Percentiles rank a stretch among this genome's conserved stretches.
Conservation (phyloP, 169 alveolate genomes). For the Eimeria acervulina region DNA sequence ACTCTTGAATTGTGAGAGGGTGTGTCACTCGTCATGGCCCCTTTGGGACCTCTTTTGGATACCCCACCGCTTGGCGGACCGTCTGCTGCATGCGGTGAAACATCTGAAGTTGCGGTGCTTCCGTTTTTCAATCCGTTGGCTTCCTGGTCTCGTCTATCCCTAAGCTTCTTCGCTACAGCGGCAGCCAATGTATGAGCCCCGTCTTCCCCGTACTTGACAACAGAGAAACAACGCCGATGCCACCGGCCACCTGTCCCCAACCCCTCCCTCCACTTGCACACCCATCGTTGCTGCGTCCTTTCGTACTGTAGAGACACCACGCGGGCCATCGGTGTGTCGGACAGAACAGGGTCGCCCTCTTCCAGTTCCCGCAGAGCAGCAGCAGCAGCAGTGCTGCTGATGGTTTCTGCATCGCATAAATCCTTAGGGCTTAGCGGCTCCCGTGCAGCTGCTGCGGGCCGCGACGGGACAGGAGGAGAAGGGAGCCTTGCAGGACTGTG, state of each 20-base stretch:
- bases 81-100: background rate
- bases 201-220: conserved; percentile 80
- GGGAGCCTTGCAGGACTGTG: conserved; percentile 9
- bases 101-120: background rate
- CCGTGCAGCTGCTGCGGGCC: conserved; percentile 5
- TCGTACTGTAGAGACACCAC: conserved; percentile 82
- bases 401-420: background rate
- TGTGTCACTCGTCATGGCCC: background rate
- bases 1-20: background rate
- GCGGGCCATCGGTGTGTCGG: conserved; percentile 74
- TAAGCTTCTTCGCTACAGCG: conserved; percentile 81
- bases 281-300: conserved; percentile 83
- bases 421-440: background rate
- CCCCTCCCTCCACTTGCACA: conserved; percentile 82
- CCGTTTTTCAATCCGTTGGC: conserved; percentile 25
- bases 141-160: conserved; percentile 76
- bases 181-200: conserved; percentile 83
- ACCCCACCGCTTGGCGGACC: background rate
- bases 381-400: conserved; percentile 73
- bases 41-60: conserved; percentile 26
- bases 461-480: conserved; percentile 9
- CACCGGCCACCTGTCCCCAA: conserved; percentile 62
- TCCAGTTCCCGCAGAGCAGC: conserved; percentile 66
- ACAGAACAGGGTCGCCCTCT: conserved; percentile 50
- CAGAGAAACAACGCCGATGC: conserved; percentile 82